phyloP scores from a whole-genome alignment of 2,329 filamentous ascomycete species.

The Cryphonectria japonica region DNA sequence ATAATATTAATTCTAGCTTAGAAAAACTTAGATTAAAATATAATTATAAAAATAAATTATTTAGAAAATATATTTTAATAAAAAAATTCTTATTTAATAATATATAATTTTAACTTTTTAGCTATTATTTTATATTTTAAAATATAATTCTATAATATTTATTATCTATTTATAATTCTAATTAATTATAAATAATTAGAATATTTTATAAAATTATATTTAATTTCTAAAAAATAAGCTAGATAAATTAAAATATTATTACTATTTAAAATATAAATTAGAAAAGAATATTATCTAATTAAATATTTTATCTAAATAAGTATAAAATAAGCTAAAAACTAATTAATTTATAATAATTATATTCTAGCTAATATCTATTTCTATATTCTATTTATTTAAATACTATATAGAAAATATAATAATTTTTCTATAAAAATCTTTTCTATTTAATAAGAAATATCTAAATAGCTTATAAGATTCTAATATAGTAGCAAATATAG shows the following conservation, averaged over 20 bases:
- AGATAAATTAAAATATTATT: no score
- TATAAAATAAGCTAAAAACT: neutral
- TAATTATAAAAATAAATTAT: neutral
- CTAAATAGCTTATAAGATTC: no score
- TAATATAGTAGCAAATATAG: no score
- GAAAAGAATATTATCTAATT: neutral
- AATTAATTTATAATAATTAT: neutral
- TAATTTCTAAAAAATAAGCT: no score
- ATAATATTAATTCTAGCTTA: neutral
- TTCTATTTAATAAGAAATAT: no score
- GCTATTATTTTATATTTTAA: neutral
- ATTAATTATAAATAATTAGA: neutral
- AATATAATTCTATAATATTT: neutral
- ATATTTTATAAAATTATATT: neutral
- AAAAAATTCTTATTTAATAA: neutral
- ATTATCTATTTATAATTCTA: neutral
- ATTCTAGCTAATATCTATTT: neutral
- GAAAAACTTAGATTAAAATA: no score
- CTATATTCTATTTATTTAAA: neutral
- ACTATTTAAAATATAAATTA: neutral
- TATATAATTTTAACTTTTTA: neutral
- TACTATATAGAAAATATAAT: no score
- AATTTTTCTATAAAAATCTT: no score
- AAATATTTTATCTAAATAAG: neutral
- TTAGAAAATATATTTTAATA: neutral